Evolutionary conservation across 2,329 filamentous ascomycete species (phyloP), one percentile per base, ranked within the genome.

Genomic region (Fusarium verrucosum): DNA sequence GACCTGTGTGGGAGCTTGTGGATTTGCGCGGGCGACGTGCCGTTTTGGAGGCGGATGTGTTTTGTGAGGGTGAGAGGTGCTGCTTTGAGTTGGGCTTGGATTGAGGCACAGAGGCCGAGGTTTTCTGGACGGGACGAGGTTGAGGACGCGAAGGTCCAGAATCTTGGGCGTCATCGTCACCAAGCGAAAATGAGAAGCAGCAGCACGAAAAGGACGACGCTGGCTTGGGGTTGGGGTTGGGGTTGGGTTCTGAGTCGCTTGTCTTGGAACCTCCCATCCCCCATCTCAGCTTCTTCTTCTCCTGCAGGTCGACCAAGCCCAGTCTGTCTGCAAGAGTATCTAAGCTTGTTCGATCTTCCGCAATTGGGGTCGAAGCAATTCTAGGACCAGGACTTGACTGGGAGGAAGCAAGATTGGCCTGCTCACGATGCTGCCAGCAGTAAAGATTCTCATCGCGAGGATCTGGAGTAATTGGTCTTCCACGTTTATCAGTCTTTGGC

Each of bases 351-450:
- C 91, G 83, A 55, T 86, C 82, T 68, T 88, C 84, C 50, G 89
- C 76, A 5, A 88, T 85, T 8, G 86, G 83, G 5, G 84, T 80
- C 17, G 80, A 74, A 37, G 74, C 75, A 56, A 72, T 71, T 37
- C 76, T 75, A 6, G 79, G 80, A 3, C 81, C 80, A 3, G 81
- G 79, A 60, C 78, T 83, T 17, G 81, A 82, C 40, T 75, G 75
- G 3, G 81, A 75, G 10, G 82, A 81, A n/a, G n/a, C 55, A 75
- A 71, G 67, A n/a, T 75, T 73, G 53, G 92, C 92, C 77, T 99
- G 95, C 55, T 95, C 92, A 74, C 92, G 94, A 80, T 99, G 95
- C 76, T 97, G 93, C 90, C 92, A 97, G 81, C 94, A 98, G 79
- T 93, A 97, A 45, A 89, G 85, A n/a, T 79, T 82, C 60, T 87